phyloP scores from a whole-genome alignment of 2,329 filamentous ascomycete species.

The Seiridium unicorne region DNA sequence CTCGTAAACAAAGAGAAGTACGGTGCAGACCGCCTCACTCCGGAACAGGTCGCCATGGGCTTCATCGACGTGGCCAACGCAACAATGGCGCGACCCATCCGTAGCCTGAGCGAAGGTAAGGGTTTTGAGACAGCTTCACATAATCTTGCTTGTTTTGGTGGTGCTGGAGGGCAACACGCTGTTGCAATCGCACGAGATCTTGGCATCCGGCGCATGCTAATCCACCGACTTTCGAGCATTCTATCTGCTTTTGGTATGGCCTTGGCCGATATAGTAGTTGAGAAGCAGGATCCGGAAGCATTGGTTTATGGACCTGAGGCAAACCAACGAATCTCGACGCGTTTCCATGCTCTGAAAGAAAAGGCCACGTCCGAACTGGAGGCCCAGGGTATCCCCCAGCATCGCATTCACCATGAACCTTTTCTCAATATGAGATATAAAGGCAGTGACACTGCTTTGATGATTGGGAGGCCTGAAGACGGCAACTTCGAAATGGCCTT shows the following conservation, averaged over 20 bases:
- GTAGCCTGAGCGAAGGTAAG: slow-evolving; percentile 55
- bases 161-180: slow-evolving; percentile 66
- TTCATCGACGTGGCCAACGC: slow-evolving; percentile 76
- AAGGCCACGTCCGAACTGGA: slow-evolving; percentile 35
- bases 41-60: slow-evolving; percentile 55
- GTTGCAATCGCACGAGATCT: slow-evolving; percentile 37
- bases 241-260: slow-evolving; percentile 33
- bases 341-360: slow-evolving; percentile 4
- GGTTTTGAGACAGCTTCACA: slow-evolving; percentile 27
- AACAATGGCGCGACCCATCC: slow-evolving; percentile 73
- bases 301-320: slow-evolving; percentile 10
- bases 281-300: slow-evolving; percentile 12
- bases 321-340: slow-evolving; percentile 4
- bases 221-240: slow-evolving; percentile 30
- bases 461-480: slow-evolving; percentile 38
- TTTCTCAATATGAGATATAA: slow-evolving; percentile 48
- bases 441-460: slow-evolving; percentile 46
- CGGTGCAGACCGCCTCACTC: slow-evolving; percentile 18
- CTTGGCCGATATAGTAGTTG: slow-evolving; percentile 12
- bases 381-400: slow-evolving; percentile 15
- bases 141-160: slow-evolving; percentile 51
- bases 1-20: slow-evolving; percentile 33
- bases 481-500: slow-evolving; percentile 36
- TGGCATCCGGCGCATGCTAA: slow-evolving; percentile 36
- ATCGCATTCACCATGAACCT: slow-evolving; percentile 17